These are phyloP conservation scores for Colletotrichum brevisporum DNA, from an alignment of 2,329 filamentous ascomycete species.

Conservation along the genomic window DNA sequence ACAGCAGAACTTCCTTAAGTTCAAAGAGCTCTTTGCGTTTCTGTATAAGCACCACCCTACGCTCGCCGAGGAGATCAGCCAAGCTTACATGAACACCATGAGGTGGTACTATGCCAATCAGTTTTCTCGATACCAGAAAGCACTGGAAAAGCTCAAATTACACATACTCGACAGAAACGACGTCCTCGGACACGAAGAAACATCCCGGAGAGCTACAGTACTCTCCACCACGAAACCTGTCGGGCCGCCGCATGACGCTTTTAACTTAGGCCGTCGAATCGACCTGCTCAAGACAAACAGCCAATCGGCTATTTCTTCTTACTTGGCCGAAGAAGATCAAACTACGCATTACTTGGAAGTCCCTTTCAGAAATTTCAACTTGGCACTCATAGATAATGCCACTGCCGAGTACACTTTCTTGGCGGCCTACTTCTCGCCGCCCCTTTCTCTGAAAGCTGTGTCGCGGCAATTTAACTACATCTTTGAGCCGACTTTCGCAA, in stretches of 20 bases:
- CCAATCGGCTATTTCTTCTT: constrained; percentile 84
- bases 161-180: constrained; percentile 88
- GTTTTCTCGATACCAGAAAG: constrained; percentile 88
- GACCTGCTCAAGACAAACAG: constrained; percentile 84
- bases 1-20: constrained; percentile 89
- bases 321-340: constrained; percentile 92
- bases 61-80: constrained; percentile 90
- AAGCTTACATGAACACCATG: constrained; percentile 98
- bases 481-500: constrained; percentile 89
- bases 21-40: constrained; percentile 90
- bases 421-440: constrained; percentile 87
- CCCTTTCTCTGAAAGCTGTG: constrained; percentile 81
- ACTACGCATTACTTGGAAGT: constrained; percentile 88
- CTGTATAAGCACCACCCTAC: constrained; percentile 84
- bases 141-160: constrained; percentile 87
- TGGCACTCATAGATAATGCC: constrained; percentile 93
- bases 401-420: constrained; percentile 96
- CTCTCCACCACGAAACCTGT: constrained; percentile 65
- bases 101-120: constrained; percentile 97
- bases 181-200: constrained; percentile 84
- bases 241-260: constrained; percentile 83
- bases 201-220: constrained; percentile 73
- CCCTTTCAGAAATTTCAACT: constrained; percentile 94
- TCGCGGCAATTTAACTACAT: constrained; percentile 89
- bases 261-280: constrained; percentile 87